Base-by-base conservation (phyloP, 306 rosid genomes). In the Dicorynia guianensis region DNA sequence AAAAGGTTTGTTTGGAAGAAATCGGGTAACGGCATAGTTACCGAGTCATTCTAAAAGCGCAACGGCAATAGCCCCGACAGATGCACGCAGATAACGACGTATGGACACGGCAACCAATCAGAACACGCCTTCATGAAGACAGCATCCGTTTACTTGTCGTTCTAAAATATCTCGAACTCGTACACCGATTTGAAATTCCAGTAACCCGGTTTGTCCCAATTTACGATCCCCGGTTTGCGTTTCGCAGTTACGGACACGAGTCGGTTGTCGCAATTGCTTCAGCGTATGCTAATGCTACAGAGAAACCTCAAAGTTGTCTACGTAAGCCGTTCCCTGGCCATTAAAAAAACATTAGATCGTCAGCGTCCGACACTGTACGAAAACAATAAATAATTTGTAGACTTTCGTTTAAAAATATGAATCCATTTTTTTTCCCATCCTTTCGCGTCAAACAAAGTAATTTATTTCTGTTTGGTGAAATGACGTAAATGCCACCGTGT, bases 1-100 rank as follows among this genome's bases (percentile, higher is more conserved):
- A 80, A 76, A 62, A 75, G 78, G 81, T 85, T 82, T 82, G 71
- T 86, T 71, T 69, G 80, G 81, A 64, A 70, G 79, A 73, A 84
- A 83, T 77, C 83, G 47, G 18, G 76, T 83, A 87, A 85, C 79
- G 38, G 80, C 87, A 83, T 81, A 71, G 85, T 81, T 82, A 81
- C 65, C 39, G 70, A 81, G 75, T 80, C 50, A 76, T 74, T 63
- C 67, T 59, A 76, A 82, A 84, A 86, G 82, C 68, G 63, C 68
- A 38, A 35, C 54, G 63, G 71, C 67, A 40, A 5, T 67, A 14
- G 36, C 62, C 72, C 84, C 33, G 14, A 35, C 8, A 39, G 69
- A 74, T 74, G 53, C 80, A 70, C 65, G 83, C 75, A 75, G 81
- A 76, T 63, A 81, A 64, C 67, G 74, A 86, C 20, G 40, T 14